Evolutionary conservation across 148 eudicot genomes (phyloP).

Genomic region (Nepenthes gracilis): DNA sequence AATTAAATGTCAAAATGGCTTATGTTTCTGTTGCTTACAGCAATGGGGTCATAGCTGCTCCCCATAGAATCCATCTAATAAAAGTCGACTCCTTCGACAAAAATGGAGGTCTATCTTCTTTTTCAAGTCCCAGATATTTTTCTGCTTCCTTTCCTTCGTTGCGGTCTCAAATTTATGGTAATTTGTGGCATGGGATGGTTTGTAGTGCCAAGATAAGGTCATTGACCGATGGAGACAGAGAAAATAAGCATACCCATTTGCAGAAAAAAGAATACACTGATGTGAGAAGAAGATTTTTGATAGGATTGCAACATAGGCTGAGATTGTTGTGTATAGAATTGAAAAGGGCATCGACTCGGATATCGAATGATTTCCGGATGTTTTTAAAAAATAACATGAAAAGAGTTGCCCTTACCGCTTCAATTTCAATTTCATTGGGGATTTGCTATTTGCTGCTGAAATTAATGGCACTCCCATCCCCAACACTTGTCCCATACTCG

Average conservation of each 20-base stretch:
- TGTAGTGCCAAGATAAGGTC: constrained; percentile 28
- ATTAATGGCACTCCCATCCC: constrained; percentile 50
- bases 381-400: constrained; percentile 61
- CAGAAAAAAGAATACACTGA: constrained; percentile 19
- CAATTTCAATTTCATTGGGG: constrained; percentile 49
- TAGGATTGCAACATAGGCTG: constrained; percentile 58
- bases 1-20: constrained; percentile 30
- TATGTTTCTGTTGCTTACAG: constrained; percentile 41
- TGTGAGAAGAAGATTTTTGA: constrained; percentile 37
- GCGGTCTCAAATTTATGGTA: constrained; percentile 19
- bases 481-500: constrained; percentile 78
- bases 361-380: constrained; percentile 39
- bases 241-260: constrained; percentile 24
- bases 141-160: constrained; percentile 21
- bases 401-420: constrained; percentile 35
- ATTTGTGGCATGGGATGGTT: constrained; percentile 19
- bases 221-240: constrained; percentile 19
- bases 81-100: constrained; percentile 21
- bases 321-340: constrained; percentile 40
- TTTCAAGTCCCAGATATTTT: constrained; percentile 12
- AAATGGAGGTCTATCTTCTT: constrained; percentile 17
- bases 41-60: constrained; percentile 35
- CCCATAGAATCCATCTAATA: constrained; percentile 17
- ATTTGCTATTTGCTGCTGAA: constrained; percentile 64
- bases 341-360: constrained; percentile 27